A percentile compares a stretch with the other conserved stretches of the same genome.
Conservation (phyloP, 2,329 filamentous ascomycete species). For the Sphaerulina vaccinii region DNA sequence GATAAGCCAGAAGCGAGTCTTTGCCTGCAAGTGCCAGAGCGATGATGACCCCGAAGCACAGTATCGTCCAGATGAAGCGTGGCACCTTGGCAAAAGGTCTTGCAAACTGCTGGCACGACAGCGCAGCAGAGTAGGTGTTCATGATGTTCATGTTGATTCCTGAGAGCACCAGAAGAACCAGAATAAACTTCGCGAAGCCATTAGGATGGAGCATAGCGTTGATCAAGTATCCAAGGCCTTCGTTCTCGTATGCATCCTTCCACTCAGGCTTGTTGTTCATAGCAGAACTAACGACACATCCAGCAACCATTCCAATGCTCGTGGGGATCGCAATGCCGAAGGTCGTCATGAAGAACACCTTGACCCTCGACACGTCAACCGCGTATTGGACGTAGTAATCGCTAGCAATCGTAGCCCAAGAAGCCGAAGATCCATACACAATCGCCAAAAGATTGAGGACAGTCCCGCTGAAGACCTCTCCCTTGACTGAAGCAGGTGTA, state of each 20-base stretch:
- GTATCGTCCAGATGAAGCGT: slow-evolving; percentile 49
- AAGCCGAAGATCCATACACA: slow-evolving; percentile 42
- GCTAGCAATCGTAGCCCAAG: slow-evolving; percentile 43
- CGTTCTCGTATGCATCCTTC: slow-evolving; percentile 41
- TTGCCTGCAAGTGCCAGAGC: slow-evolving; percentile 47
- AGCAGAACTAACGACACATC: slow-evolving; percentile 39
- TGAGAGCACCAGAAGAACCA: slow-evolving; percentile 40
- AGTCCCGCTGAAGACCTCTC: slow-evolving; percentile 29
- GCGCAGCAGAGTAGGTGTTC: slow-evolving; percentile 45
- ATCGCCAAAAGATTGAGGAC: slow-evolving; percentile 36
- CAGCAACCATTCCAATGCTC: slow-evolving; percentile 47
- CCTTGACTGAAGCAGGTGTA: slow-evolving; percentile 33
- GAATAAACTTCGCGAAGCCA: slow-evolving; percentile 51
- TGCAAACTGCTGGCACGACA: slow-evolving; percentile 50
- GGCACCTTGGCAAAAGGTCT: slow-evolving; percentile 53
- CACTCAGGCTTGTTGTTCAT: slow-evolving; percentile 44
- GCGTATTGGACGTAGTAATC: slow-evolving; percentile 49
- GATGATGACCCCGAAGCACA: slow-evolving; percentile 46
- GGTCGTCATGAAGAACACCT: slow-evolving; percentile 45
- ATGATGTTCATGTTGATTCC: slow-evolving; percentile 44
- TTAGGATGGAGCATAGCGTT: slow-evolving; percentile 46
- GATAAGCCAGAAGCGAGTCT: slow-evolving; percentile 43
- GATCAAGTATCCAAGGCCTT: slow-evolving; percentile 51
- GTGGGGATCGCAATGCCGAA: slow-evolving; percentile 44
- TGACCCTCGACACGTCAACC: slow-evolving; percentile 39